A percentile compares a stretch with the other conserved stretches of the same genome.
These are phyloP conservation scores for Ramaria sp. DNA, from an alignment of 768 basidiomycete genomes.

Conservation along the genomic window DNA sequence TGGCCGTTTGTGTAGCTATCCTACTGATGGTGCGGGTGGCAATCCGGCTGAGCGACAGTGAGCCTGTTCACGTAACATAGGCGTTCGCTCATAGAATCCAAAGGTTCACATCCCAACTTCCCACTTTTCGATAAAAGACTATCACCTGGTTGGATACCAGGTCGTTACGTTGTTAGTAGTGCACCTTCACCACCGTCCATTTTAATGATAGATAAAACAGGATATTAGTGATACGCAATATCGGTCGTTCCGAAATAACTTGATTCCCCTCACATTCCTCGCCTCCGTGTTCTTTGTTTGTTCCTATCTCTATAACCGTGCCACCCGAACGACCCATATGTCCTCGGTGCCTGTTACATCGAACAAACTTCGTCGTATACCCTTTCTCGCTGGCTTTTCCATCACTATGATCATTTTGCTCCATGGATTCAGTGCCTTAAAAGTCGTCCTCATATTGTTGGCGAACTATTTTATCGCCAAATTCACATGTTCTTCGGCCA, in stretches of 20 bases:
- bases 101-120: slow-evolving; percentile 73
- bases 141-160: slow-evolving; percentile 72
- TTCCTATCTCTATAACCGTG: slow-evolving; percentile 38
- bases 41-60: slow-evolving; percentile 60
- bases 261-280: slow-evolving; percentile 50
- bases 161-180: slow-evolving; percentile 59
- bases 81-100: slow-evolving; percentile 3
- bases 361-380: slow-evolving; percentile 29
- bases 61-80: slow-evolving; percentile 23
- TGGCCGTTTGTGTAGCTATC: slow-evolving; percentile 47
- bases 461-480: slow-evolving; percentile 56
- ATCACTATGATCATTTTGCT: slow-evolving; percentile 54
- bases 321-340: slow-evolving; percentile 14
- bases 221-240: slow-evolving; percentile 93
- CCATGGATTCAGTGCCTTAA: slow-evolving; percentile 74
- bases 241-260: slow-evolving; percentile 72
- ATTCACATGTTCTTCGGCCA: background rate
- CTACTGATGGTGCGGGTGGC: slow-evolving; percentile 73
- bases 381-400: slow-evolving; percentile 53
- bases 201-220: slow-evolving; percentile 27
- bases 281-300: slow-evolving; percentile 41
- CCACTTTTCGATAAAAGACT: slow-evolving; percentile 43
- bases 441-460: slow-evolving; percentile 61
- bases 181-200: background rate
- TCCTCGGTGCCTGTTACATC: slow-evolving; percentile 17